Base-by-base conservation (phyloP, 177 flowering plant species). In the Tripterygium wilfordii region DNA sequence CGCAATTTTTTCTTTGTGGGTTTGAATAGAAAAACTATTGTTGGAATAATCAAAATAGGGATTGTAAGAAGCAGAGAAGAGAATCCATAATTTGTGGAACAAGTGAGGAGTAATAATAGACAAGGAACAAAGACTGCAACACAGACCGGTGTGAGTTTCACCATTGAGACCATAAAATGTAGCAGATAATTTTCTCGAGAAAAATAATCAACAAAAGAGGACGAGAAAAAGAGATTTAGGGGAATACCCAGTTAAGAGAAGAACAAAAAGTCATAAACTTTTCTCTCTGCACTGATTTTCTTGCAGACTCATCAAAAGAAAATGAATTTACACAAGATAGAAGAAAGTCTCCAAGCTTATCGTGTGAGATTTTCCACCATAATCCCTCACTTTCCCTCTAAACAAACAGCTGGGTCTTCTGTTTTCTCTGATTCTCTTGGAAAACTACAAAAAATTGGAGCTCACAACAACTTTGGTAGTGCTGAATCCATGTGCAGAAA, bases 401-500 rank as follows among this genome's bases (percentile, higher is more conserved):
- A 62, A 48, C 17, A 43, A 65, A 55, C 57, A 57, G 68, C 45
- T 17, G 60, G 52, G 58, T 30, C 49, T 53, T 54, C 24, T 51
- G 41, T 40, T 51, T 65, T 63, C 40, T 54, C 56, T 67, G 77
- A 70, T 78, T 69, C 83, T 71, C 85, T 78, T 63, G n/a, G 74
- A 52, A 57, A 66, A 51, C 43, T 46, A 48, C 61, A 62, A 68
- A 68, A 22, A 42, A 50, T 52, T 5, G 10, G 48, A 57, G 47
- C 36, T 28, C 30, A 43, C 67, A 62, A 46, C n/a, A 48, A 70
- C 83, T 58, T 74, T 62, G 81, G 55, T 70, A 66, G 43, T 27
- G 39, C 68, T 58, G 62, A 56, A 72, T 64, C 79, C 87, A 78
- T 78, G 91, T 80, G 90, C 75, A 53, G 20, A 7, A 49, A 46